Percentiles rank a stretch among this genome's conserved stretches.
Conservation (phyloP, 495 filamentous ascomycete species). For the Haplographium delicatum region DNA sequence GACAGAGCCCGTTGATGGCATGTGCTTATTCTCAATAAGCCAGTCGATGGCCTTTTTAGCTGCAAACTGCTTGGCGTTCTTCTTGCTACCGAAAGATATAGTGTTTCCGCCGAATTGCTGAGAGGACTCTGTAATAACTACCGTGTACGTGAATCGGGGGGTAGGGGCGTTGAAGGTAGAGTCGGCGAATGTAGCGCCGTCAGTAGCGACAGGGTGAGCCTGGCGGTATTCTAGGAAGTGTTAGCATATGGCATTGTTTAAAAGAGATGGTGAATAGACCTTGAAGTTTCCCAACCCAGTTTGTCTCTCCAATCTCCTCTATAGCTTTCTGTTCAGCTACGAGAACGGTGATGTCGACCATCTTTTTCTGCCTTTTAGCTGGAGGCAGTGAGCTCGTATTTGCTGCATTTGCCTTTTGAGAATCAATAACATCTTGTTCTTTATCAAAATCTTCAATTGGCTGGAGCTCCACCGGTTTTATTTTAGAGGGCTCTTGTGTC, state of each 20-base stretch:
- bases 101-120: constrained; percentile 3
- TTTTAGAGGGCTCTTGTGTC: no score
- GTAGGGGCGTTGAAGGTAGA: neutral
- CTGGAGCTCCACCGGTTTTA: neutral
- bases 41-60: constrained; percentile 22
- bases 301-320: constrained; percentile 16
- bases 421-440: neutral
- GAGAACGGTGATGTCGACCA: constrained; percentile 23
- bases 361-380: constrained; percentile 6
- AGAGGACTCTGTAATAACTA: constrained; percentile 1
- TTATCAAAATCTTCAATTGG: neutral
- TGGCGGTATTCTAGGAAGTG: constrained; percentile 17
- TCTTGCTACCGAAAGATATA: constrained; percentile 1
- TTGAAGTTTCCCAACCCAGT: constrained; percentile 20
- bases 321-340: constrained; percentile 21
- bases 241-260: neutral
- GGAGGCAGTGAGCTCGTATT: neutral
- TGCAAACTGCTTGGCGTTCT: constrained; percentile 17
- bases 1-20: constrained; percentile 18
- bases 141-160: neutral
- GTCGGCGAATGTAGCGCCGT: no score
- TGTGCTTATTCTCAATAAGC: constrained; percentile 17
- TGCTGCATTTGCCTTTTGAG: neutral
- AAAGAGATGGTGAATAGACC: constrained; percentile 6
- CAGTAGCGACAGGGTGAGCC: constrained; percentile 7